Conservation (phyloP, 257 asterid genomes). For the Penstemon newberryi region DNA sequence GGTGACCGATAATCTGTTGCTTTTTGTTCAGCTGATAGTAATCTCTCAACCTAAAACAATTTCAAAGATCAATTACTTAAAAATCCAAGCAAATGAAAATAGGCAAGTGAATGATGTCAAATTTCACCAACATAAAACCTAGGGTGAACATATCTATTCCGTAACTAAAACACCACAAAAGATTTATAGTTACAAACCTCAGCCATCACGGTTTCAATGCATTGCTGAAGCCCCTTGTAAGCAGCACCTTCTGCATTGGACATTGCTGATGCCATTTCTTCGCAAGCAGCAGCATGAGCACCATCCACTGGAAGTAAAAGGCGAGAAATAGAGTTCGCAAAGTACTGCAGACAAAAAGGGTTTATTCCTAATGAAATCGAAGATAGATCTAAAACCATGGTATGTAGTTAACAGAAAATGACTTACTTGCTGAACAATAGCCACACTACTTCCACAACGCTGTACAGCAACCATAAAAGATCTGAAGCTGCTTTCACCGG, state of each 20-base stretch:
- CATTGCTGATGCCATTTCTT: slow-evolving; percentile 98
- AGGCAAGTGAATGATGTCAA: slow-evolving; percentile 5
- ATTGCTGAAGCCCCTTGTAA: slow-evolving; percentile 96
- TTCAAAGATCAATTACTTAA: slow-evolving; percentile 21
- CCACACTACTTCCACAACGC: slow-evolving; percentile 99
- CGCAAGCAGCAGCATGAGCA: slow-evolving; percentile 97
- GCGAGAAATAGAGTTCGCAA: slow-evolving; percentile 92
- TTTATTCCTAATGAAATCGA: slow-evolving; percentile 22
- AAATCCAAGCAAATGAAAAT: slow-evolving; percentile 17
- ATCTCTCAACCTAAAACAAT: slow-evolving; percentile 75
- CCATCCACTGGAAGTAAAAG: slow-evolving; percentile 93
- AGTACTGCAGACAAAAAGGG: slow-evolving; percentile 56
- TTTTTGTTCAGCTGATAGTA: slow-evolving; percentile 93
- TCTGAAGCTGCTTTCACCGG: slow-evolving; percentile 97
- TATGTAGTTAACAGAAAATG: slow-evolving; percentile 18
- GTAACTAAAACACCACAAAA: slow-evolving; percentile 14
- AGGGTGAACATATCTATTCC: slow-evolving; percentile 2
- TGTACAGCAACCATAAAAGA: slow-evolving; percentile 99
- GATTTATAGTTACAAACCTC: slow-evolving; percentile 63
- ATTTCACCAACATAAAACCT: slow-evolving; percentile 18
- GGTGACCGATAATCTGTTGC: slow-evolving; percentile 86
- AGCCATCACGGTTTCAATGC: slow-evolving; percentile 96
- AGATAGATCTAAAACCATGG: slow-evolving; percentile 12
- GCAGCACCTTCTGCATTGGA: slow-evolving; percentile 97
- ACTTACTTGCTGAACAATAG: slow-evolving; percentile 96